A percentile compares a stretch with the other conserved stretches of the same genome.
These are phyloP conservation scores for Penicillium paneum DNA, from an alignment of 2,329 filamentous ascomycete species.

Conservation along the genomic window DNA sequence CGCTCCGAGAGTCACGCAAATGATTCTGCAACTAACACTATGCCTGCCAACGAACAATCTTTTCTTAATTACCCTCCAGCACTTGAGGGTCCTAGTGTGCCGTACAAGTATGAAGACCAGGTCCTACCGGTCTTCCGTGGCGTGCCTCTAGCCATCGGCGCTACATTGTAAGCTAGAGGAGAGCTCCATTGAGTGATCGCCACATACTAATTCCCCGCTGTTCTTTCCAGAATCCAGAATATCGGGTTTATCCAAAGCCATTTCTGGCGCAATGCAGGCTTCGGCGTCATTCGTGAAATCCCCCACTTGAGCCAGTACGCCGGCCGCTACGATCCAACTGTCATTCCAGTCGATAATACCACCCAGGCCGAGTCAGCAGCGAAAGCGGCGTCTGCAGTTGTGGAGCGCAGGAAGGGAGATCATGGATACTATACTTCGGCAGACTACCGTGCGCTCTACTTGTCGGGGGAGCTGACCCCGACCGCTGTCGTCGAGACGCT, in stretches of 20 bases:
- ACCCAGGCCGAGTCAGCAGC: constrained; percentile 14
- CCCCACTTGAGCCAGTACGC: constrained; percentile 54
- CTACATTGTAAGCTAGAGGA: constrained; percentile 54
- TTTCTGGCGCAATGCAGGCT: constrained; percentile 71
- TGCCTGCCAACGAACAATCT: constrained; percentile 17
- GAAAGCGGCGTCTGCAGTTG: constrained; percentile 22
- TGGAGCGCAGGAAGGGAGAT: constrained; percentile 35
- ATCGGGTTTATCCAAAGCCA: constrained; percentile 60
- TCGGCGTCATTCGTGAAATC: constrained; percentile 56
- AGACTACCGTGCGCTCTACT: constrained; percentile 76
- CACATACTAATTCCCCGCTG: constrained; percentile 2
- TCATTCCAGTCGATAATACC: constrained; percentile 45
- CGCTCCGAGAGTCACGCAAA: not conserved
- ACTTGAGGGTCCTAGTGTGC: constrained; percentile 40
- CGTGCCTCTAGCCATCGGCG: constrained; percentile 58
- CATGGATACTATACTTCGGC: constrained; percentile 63
- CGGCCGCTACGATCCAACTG: constrained; percentile 56
- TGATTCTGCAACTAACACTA: constrained; percentile 12
- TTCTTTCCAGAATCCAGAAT: constrained; percentile 51
- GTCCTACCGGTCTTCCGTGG: constrained; percentile 71
- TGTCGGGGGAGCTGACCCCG: constrained; percentile 67
- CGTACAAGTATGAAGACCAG: constrained; percentile 51
- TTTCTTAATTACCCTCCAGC: constrained; percentile 40
- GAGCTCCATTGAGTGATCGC: constrained; percentile 1
- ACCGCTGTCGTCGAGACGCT: constrained; percentile 67